A percentile compares a stretch with the other conserved stretches of the same genome.
Evolutionary conservation across 2,329 filamentous ascomycete genomes (phyloP).

Genomic region (Nigrospora oryzae): DNA sequence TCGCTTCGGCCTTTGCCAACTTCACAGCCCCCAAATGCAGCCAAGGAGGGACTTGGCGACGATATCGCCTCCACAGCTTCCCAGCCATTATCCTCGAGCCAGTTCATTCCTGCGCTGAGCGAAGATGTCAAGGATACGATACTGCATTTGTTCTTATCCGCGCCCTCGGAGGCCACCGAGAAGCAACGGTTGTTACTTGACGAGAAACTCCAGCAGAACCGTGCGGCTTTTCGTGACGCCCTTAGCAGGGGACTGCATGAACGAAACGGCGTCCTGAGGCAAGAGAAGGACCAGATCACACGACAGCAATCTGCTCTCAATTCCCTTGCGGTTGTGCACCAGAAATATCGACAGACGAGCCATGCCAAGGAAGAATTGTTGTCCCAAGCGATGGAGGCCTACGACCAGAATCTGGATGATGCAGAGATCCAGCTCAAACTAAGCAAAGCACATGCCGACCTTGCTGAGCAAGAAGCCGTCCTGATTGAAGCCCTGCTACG

Average conservation of each 20-base stretch:
- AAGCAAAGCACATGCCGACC: conserved; percentile 35
- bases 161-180: conserved; percentile 21
- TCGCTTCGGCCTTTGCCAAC: conserved; percentile 4
- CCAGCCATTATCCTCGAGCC: conserved; percentile 6
- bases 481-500: conserved; percentile 31
- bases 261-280: conserved; percentile 36
- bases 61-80: background rate
- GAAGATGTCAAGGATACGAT: conserved; percentile 24
- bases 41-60: background rate
- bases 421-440: conserved; percentile 41
- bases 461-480: conserved; percentile 32
- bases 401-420: conserved; percentile 40
- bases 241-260: conserved; percentile 37
- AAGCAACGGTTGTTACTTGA: conserved; percentile 29
- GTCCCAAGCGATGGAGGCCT: conserved; percentile 38
- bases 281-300: conserved; percentile 37
- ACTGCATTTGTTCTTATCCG: conserved; percentile 23
- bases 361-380: conserved; percentile 36
- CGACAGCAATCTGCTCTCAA: conserved; percentile 36
- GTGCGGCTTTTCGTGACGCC: conserved; percentile 35
- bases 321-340: conserved; percentile 29
- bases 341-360: conserved; percentile 31
- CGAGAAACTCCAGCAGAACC: conserved; percentile 35
- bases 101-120: conserved; percentile 10
- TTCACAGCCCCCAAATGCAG: background rate